Evolutionary conservation across 1,139 yeast species (phyloP), one percentile per base, ranked within the genome.

Genomic region (Kodamaea anthophila): DNA sequence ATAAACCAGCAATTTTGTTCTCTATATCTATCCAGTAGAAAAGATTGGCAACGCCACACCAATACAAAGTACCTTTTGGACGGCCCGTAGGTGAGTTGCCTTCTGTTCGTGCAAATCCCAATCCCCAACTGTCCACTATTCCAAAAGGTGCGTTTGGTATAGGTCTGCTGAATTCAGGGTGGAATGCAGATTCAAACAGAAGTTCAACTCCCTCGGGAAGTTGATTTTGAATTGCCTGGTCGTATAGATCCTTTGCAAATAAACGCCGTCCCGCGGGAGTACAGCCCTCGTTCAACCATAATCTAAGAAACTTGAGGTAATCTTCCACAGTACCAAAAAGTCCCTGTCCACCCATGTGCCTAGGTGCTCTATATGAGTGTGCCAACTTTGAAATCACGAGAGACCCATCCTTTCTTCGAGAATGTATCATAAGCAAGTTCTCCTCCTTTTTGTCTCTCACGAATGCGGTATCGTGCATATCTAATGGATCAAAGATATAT

Each of bases 311-410:
- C 37, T 60, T 63, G 39, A 65, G 48, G 40, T 57, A 70, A 40
- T 69, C 74, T 3, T 47, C 53, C 5, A 65, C 63, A 3, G 60
- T 58, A 1, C 71, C 68, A 37, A 56, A 63, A 33, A 64, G 49
- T 1, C 76, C 75, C 31, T 66, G 74, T 12, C 76, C 76, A 5
- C 74, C 75, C 55, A 65, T 53, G 37, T 65, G 68, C n/a, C 61
- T 26, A 3, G 30, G 32, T 20, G 16, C 19, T 12, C 14, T 23
- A 16, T 23, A 26, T 4, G n/a, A 12, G 13, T 25, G 22, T 24
- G 22, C 23, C 11, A 26, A 10, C 3, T 26, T 26, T 5, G 31
- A 24, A 2, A 16, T 16, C 3, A 9, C 13, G 10, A 29, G 25
- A 3, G 9, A 37, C 26, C 24, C 43, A 39, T 22, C 37, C 43